phyloP scores from a whole-genome alignment of 805 yeast genomes.

The Metschnikowia shivogae region DNA sequence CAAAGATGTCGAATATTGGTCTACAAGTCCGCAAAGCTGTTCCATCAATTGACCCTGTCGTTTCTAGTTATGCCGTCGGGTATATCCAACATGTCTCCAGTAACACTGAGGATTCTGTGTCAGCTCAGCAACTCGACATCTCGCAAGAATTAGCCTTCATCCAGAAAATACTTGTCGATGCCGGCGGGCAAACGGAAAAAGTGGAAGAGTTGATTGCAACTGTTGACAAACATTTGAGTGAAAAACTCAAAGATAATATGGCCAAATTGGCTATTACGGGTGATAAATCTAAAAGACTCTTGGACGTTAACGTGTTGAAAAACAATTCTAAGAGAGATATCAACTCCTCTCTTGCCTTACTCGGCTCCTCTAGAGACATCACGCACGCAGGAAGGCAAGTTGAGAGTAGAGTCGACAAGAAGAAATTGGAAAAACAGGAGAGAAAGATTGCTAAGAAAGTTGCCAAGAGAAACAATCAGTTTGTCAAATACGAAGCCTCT shows the following conservation, averaged over 20 bases:
- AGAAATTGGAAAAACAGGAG: constrained; percentile 96
- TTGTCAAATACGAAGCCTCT: constrained; percentile 91
- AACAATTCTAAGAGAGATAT: constrained; percentile 65
- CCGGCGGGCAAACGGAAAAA: constrained; percentile 70
- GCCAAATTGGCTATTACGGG: constrained; percentile 76
- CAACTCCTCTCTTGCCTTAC: constrained; percentile 68
- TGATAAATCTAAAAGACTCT: constrained; percentile 81
- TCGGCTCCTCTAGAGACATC: constrained; percentile 78
- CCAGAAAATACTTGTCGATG: constrained; percentile 60
- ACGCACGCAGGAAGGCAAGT: constrained; percentile 89
- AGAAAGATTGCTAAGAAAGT: constrained; percentile 95
- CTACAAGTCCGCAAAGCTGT: constrained; percentile 79
- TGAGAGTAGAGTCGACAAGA: constrained; percentile 92
- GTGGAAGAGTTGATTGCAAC: constrained; percentile 47
- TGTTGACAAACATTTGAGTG: constrained; percentile 45
- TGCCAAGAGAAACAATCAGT: constrained; percentile 80
- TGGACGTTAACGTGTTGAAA: constrained; percentile 67
- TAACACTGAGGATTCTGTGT: constrained; percentile 77
- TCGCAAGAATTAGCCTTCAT: constrained; percentile 66
- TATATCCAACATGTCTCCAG: constrained; percentile 79
- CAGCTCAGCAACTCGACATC: constrained; percentile 67
- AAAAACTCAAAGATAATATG: constrained; percentile 60
- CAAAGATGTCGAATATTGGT: constrained; percentile 37
- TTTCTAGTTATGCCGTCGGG: constrained; percentile 87
- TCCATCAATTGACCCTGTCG: constrained; percentile 80